Evolutionary conservation across 768 basidiomycete species (phyloP).

Genomic region (Termitomyces sp.): DNA sequence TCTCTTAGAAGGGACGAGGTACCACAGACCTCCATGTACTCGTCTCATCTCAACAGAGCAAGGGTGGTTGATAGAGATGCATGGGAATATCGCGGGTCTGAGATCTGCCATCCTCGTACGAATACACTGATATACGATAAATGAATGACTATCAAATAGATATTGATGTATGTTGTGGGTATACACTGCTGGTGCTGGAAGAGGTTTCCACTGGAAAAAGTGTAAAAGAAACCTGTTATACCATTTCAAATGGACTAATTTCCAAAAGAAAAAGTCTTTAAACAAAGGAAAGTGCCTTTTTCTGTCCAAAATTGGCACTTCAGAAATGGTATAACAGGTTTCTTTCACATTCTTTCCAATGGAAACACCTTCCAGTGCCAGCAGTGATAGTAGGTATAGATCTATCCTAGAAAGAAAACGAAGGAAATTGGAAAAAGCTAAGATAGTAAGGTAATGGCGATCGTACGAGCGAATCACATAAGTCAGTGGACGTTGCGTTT

Average conservation of each 20-base stretch:
- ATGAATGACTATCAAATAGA: neutral
- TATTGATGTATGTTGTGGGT: neutral
- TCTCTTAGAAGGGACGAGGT: neutral
- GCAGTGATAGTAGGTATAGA: neutral
- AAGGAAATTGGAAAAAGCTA: neutral
- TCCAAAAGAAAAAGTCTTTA: too few species aligned
- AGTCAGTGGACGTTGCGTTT: conserved; percentile 25
- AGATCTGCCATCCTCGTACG: neutral
- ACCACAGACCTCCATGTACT: neutral
- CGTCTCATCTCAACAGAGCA: neutral
- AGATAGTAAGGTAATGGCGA: neutral
- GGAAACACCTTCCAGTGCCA: too few species aligned
- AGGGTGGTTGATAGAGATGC: neutral
- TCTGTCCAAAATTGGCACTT: too few species aligned
- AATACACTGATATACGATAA: neutral
- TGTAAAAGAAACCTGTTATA: too few species aligned
- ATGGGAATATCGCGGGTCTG: neutral
- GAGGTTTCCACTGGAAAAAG: too few species aligned
- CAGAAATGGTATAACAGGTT: too few species aligned
- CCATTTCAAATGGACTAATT: too few species aligned
- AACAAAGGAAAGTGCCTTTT: too few species aligned
- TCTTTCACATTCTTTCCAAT: too few species aligned
- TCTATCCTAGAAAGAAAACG: neutral
- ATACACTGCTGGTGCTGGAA: too few species aligned
- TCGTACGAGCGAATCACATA: neutral